Evolutionary conservation across 2,329 filamentous ascomycete species (phyloP).

Genomic region (Seiridium unicorne): DNA sequence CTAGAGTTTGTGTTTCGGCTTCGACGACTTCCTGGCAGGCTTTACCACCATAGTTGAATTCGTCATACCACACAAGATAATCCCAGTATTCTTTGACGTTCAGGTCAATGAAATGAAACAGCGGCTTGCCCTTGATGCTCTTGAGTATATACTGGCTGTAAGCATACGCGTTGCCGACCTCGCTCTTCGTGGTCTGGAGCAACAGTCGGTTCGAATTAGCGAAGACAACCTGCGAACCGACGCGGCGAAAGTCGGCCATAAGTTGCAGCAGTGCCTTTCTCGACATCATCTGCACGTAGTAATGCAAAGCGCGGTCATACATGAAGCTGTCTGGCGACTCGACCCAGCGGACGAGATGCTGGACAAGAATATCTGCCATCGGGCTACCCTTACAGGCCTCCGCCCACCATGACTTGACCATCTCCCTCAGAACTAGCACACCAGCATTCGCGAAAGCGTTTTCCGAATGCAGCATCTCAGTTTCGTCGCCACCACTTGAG

Average conservation of each 20-base stretch:
- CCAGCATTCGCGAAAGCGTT: conserved; percentile 92
- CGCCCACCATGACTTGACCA: conserved; percentile 98
- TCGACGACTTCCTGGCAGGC: conserved; percentile 82
- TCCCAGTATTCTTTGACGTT: conserved; percentile 99
- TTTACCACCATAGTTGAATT: conserved; percentile 97
- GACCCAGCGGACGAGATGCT: conserved; percentile 96
- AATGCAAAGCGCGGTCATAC: conserved; percentile 90
- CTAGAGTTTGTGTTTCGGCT: conserved; percentile 68
- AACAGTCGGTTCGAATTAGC: conserved; percentile 86
- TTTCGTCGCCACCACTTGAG: conserved; percentile 58
- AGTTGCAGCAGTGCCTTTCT: conserved; percentile 95
- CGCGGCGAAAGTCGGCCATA: conserved; percentile 93
- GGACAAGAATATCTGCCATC: conserved; percentile 97
- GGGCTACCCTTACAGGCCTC: conserved; percentile 86
- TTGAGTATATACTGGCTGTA: conserved; percentile 98
- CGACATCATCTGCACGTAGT: conserved; percentile 98
- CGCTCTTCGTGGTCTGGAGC: conserved; percentile 92
- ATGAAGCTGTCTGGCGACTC: conserved; percentile 91
- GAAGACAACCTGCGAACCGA: conserved; percentile 94
- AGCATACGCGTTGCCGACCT: conserved; percentile 93
- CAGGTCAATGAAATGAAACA: conserved; percentile 96
- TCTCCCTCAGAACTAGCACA: conserved; percentile 86
- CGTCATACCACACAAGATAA: conserved; percentile 97
- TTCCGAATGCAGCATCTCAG: conserved; percentile 75
- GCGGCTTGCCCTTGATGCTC: conserved; percentile 90